phyloP scores from a whole-genome alignment of 345 rosid genomes.

The Populus davidiana region DNA sequence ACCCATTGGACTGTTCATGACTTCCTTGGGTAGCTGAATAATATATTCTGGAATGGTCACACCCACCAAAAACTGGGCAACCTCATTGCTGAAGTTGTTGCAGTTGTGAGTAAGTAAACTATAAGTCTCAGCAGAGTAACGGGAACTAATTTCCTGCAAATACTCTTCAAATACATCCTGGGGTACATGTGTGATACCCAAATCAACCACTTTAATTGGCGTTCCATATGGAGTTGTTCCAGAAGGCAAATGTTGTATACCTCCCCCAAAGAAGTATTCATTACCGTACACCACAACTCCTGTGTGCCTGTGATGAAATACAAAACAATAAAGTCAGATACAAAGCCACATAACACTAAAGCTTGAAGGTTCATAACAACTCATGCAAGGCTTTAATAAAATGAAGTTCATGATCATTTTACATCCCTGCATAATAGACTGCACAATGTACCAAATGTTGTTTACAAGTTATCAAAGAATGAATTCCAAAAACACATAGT shows the following conservation, averaged over 20 bases:
- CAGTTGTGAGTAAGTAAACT: constrained; percentile 82
- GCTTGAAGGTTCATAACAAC: background rate
- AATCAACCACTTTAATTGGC: constrained; percentile 60
- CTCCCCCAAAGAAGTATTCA: constrained; percentile 89
- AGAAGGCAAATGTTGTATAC: constrained; percentile 62
- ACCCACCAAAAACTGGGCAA: constrained; percentile 87
- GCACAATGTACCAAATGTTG: background rate
- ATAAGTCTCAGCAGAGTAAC: constrained; percentile 81
- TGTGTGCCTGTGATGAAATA: constrained; percentile 65
- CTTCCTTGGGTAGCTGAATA: constrained; percentile 81
- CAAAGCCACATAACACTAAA: background rate
- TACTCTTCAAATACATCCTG: constrained; percentile 87
- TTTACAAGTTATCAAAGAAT: background rate
- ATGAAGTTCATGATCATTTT: background rate
- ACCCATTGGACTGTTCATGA: constrained; percentile 94
- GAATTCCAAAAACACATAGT: background rate
- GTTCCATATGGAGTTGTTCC: constrained; percentile 79
- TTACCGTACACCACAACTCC: constrained; percentile 77
- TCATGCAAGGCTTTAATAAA: background rate
- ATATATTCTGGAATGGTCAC: constrained; percentile 76
- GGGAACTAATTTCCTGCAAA: constrained; percentile 76
- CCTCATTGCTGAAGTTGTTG: constrained; percentile 90
- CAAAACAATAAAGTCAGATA: background rate
- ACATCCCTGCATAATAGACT: background rate
- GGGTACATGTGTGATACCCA: constrained; percentile 83